phyloP scores from a whole-genome alignment of 306 rosid species.

The Benincasa hispida region DNA sequence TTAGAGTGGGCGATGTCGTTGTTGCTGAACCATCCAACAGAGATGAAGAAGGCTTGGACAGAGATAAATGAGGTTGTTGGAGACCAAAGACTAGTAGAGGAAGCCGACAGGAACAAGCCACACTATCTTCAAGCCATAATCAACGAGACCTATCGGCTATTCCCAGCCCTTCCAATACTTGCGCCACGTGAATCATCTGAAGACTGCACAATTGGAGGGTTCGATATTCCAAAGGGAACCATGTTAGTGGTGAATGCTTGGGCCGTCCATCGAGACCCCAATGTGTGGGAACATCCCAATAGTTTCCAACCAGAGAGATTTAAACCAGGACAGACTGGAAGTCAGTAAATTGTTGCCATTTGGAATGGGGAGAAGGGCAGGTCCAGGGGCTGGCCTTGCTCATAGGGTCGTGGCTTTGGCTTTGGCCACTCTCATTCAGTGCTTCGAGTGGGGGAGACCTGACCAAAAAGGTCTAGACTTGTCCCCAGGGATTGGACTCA shows the following conservation, averaged over 20 bases:
- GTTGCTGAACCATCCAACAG: not conserved
- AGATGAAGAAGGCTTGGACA: not conserved
- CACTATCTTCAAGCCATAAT: slow-evolving; percentile 18
- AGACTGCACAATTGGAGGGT: slow-evolving; percentile 14
- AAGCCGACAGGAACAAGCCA: slow-evolving; percentile 14
- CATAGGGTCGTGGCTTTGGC: slow-evolving; percentile 13
- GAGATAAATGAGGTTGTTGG: not conserved
- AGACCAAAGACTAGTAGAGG: slow-evolving; percentile 3
- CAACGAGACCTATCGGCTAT: not conserved
- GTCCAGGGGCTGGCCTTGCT: slow-evolving; percentile 32
- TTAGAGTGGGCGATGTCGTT: not conserved
- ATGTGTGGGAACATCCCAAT: slow-evolving; percentile 17
- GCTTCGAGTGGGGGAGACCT: slow-evolving; percentile 25
- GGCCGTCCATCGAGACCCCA: slow-evolving; percentile 21
- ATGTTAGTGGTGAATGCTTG: slow-evolving; percentile 18
- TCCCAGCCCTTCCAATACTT: not conserved
- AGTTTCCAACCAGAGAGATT: slow-evolving; percentile 24
- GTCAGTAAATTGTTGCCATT: slow-evolving; percentile 24
- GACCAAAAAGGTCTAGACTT: slow-evolving; percentile 4
- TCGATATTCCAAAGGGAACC: slow-evolving; percentile 8
- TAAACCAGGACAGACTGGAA: not conserved
- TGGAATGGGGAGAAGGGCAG: slow-evolving; percentile 32
- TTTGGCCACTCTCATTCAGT: slow-evolving; percentile 19
- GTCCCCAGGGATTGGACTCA: not conserved
- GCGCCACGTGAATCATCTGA: slow-evolving; percentile 15